Conservation (phyloP, 2,329 filamentous ascomycete genomes). For the Fusarium chaquense region DNA sequence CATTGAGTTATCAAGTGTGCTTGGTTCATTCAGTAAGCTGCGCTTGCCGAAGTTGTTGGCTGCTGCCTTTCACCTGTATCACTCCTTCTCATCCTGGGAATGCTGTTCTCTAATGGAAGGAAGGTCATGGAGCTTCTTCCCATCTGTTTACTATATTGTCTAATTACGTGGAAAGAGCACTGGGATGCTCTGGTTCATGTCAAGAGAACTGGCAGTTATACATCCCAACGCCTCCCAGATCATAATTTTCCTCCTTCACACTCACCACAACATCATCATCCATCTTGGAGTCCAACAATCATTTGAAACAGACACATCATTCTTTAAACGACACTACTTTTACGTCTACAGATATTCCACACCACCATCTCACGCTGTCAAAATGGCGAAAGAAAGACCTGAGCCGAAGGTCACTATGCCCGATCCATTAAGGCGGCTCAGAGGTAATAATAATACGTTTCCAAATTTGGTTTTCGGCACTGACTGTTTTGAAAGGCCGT, state of each 20-base stretch:
- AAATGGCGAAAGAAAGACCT: background rate
- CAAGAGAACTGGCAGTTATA: background rate
- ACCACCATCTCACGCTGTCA: background rate
- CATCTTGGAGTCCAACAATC: constrained; percentile 18
- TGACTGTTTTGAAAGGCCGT: background rate
- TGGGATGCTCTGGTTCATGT: background rate
- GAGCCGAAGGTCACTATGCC: background rate
- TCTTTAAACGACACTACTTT: constrained; percentile 11
- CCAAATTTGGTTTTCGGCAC: background rate
- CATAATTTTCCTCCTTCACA: background rate
- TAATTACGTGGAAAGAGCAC: background rate
- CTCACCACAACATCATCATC: background rate
- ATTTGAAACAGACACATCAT: constrained; percentile 11
- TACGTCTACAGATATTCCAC: background rate
- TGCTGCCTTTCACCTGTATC: background rate
- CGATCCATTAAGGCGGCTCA: background rate
- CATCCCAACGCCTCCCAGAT: background rate
- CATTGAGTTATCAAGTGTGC: constrained; percentile 30
- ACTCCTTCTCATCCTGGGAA: constrained; percentile 3
- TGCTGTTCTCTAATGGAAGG: background rate
- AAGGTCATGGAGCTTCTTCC: background rate
- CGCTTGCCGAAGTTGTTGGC: background rate
- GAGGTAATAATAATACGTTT: background rate
- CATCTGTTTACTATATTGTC: background rate
- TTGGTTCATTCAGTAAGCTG: background rate